A percentile compares a stretch with the other conserved stretches of the same genome.
phyloP scores from a whole-genome alignment of 306 rosid genomes.

The Castanea crenata region DNA sequence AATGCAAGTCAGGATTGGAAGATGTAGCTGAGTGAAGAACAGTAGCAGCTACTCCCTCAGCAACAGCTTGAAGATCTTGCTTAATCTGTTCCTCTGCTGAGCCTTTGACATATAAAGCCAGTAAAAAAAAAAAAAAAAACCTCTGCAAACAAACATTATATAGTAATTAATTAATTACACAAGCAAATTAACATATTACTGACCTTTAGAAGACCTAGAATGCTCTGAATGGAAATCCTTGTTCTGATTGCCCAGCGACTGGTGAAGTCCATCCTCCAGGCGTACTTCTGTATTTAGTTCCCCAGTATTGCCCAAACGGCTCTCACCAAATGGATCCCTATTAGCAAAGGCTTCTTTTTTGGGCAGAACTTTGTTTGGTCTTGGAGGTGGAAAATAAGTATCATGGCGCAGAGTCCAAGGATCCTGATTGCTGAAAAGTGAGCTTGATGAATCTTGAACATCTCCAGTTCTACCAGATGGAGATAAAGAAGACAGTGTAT shows the following conservation, averaged over 20 bases:
- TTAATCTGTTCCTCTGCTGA: slow-evolving; percentile 71
- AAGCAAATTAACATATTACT: slow-evolving; percentile 19
- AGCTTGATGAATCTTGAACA: slow-evolving; percentile 59
- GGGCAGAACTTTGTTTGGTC: slow-evolving; percentile 36
- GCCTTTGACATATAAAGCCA: slow-evolving; percentile 32
- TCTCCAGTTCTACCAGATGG: slow-evolving; percentile 43
- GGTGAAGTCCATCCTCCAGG: slow-evolving; percentile 45
- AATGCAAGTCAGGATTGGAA: slow-evolving; percentile 44
- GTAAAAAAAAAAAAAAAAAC: slow-evolving; percentile 12
- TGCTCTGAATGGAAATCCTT: slow-evolving; percentile 50
- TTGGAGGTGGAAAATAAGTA: slow-evolving; percentile 58
- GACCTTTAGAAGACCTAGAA: slow-evolving; percentile 48
- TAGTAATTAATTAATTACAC: slow-evolving; percentile 16
- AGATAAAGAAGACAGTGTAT: slow-evolving; percentile 27
- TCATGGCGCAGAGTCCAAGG: slow-evolving; percentile 72
- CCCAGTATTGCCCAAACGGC: slow-evolving; percentile 28
- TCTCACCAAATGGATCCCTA: slow-evolving; percentile 47
- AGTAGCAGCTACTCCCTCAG: slow-evolving; percentile 89
- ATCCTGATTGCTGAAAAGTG: slow-evolving; percentile 82
- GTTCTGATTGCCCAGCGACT: slow-evolving; percentile 33
- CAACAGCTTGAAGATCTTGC: slow-evolving; percentile 90
- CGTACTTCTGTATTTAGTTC: slow-evolving; percentile 40
- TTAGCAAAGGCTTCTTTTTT: slow-evolving; percentile 44
- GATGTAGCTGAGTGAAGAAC: slow-evolving; percentile 54
- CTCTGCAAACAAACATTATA: not conserved